phyloP scores from a whole-genome alignment of 768 basidiomycete species.

The Trametes cubensis region DNA sequence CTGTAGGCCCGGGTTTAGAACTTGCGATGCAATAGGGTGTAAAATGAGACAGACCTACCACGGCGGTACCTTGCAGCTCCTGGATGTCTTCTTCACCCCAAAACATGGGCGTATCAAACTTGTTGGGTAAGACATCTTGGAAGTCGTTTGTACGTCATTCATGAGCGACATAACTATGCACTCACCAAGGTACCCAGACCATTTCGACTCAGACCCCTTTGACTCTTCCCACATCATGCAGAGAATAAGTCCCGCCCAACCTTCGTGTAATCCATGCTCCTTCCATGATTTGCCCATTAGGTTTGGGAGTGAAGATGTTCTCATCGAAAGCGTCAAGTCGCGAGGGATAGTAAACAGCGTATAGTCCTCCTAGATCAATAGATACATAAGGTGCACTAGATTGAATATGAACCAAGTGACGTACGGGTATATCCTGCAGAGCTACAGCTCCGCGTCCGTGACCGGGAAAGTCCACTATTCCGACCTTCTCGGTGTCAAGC shows the following conservation, averaged over 20 bases:
- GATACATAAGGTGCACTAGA: not conserved
- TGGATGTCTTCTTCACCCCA: conserved; percentile 76
- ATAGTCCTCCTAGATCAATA: conserved; percentile 61
- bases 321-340: conserved; percentile 71
- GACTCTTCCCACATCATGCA: conserved; percentile 96
- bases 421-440: conserved; percentile 69
- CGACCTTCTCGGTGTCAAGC: conserved; percentile 51
- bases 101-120: conserved; percentile 93
- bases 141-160: not conserved
- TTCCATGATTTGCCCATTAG: conserved; percentile 72
- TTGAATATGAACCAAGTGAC: conserved; percentile 19
- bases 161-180: not conserved
- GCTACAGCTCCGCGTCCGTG: conserved; percentile 80
- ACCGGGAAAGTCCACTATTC: conserved; percentile 48
- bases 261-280: conserved; percentile 54
- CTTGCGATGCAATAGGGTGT: not conserved
- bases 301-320: conserved; percentile 67
- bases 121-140: conserved; percentile 64
- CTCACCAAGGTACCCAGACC: conserved; percentile 75
- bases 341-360: conserved; percentile 85
- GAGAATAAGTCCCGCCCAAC: conserved; percentile 89
- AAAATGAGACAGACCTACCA: conserved; percentile 65
- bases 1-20: conserved; percentile 40
- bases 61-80: conserved; percentile 81
- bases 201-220: conserved; percentile 59